A percentile compares a stretch with the other conserved stretches of the same genome.
Conservation (phyloP, 2,329 filamentous ascomycete genomes). For the Colletotrichum tamarilloi region DNA sequence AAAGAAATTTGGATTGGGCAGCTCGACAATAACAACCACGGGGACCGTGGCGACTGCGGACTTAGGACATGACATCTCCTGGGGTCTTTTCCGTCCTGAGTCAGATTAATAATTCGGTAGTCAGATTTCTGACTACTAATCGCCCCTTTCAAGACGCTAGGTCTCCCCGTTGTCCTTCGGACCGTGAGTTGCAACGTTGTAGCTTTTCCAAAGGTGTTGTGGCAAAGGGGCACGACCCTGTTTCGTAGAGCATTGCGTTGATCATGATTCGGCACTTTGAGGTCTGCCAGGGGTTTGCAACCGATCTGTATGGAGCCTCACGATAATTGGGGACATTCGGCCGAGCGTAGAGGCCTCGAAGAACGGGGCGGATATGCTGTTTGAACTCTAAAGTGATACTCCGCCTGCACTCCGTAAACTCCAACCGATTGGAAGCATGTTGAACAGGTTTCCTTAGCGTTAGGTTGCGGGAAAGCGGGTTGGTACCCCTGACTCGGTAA, state of each 20-base stretch:
- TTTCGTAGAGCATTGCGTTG: conserved; percentile 1
- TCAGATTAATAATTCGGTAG: background rate
- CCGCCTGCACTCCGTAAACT: background rate
- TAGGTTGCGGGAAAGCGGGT: conserved; percentile 8
- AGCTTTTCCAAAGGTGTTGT: conserved; percentile 4
- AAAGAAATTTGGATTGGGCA: background rate
- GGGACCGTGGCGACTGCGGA: background rate
- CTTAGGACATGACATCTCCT: background rate
- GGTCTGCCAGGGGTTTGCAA: background rate
- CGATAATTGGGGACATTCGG: background rate
- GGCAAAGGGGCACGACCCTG: background rate
- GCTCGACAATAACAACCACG: background rate
- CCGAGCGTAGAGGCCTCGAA: background rate
- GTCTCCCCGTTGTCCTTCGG: background rate
- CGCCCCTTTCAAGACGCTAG: background rate
- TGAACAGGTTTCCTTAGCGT: background rate
- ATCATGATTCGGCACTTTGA: conserved; percentile 4
- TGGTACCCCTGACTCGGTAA: conserved; percentile 4
- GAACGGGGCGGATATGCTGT: background rate
- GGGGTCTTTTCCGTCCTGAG: background rate
- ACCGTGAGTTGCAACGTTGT: background rate
- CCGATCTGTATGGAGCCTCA: background rate
- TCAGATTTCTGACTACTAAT: background rate
- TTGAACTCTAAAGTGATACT: background rate
- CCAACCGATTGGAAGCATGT: background rate